These are phyloP conservation scores for Penicillium sp. DNA, from an alignment of 2,329 filamentous ascomycete species.

Conservation along the genomic window DNA sequence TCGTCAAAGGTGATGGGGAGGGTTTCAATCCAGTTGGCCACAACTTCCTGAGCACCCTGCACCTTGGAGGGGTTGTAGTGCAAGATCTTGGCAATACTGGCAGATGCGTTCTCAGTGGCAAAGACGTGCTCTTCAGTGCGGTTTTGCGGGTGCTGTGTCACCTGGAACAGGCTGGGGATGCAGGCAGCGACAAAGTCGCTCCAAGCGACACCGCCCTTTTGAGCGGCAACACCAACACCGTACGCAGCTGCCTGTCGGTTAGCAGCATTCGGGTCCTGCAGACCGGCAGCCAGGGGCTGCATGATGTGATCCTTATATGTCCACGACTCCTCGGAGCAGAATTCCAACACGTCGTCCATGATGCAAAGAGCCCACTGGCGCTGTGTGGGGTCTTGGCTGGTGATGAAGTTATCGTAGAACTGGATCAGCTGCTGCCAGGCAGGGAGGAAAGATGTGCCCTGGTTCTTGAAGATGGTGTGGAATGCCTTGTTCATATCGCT, in stretches of 20 bases:
- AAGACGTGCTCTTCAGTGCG: slow-evolving; percentile 92
- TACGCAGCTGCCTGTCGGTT: slow-evolving; percentile 96
- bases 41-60: slow-evolving; percentile 71
- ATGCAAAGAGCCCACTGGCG: slow-evolving; percentile 99
- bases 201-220: slow-evolving; percentile 86
- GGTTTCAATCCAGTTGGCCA: slow-evolving; percentile 85
- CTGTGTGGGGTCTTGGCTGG: slow-evolving; percentile 79
- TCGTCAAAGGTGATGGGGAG: slow-evolving; percentile 93
- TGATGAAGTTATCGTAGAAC: slow-evolving; percentile 84
- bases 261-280: slow-evolving; percentile 80
- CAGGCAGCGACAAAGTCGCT: slow-evolving; percentile 80
- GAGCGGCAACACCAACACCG: slow-evolving; percentile 91
- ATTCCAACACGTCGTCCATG: slow-evolving; percentile 96
- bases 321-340: slow-evolving; percentile 86
- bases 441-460: slow-evolving; percentile 78
- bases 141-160: slow-evolving; percentile 76
- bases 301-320: slow-evolving; percentile 84
- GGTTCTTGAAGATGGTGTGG: slow-evolving; percentile 98
- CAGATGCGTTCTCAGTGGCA: slow-evolving; percentile 95
- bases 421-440: slow-evolving; percentile 83
- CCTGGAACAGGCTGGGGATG: slow-evolving; percentile 80
- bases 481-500: slow-evolving; percentile 99
- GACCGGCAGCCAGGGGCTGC: slow-evolving; percentile 80
- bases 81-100: slow-evolving; percentile 93
- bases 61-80: slow-evolving; percentile 83